These are phyloP conservation scores for Taphrina wiesneri DNA, from an alignment of 1,139 yeast genomes.

Conservation along the genomic window DNA sequence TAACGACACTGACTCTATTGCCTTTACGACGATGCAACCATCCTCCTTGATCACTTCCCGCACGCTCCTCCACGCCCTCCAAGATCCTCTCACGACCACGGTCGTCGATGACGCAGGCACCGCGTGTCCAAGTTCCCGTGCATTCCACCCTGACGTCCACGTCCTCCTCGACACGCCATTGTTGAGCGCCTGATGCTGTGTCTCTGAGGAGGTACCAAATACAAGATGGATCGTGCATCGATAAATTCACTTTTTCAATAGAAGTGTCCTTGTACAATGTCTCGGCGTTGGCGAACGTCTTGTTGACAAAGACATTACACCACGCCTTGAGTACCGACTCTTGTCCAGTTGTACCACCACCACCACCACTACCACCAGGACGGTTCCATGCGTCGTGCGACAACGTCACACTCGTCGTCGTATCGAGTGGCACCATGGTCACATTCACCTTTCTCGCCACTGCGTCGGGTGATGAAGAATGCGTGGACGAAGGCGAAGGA, in stretches of 20 bases:
- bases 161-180: constrained; percentile 43
- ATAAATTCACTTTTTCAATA: constrained; percentile 39
- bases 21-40: constrained; percentile 44
- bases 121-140: constrained; percentile 47
- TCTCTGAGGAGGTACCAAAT: constrained; percentile 40
- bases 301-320: constrained; percentile 46
- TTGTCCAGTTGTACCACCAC: constrained; percentile 38
- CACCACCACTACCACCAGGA: background rate
- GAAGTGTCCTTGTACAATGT: constrained; percentile 36
- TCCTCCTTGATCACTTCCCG: constrained; percentile 39
- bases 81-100: constrained; percentile 43
- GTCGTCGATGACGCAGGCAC: constrained; percentile 47
- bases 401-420: constrained; percentile 46
- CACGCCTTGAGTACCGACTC: constrained; percentile 44
- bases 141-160: constrained; percentile 50
- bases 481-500: constrained; percentile 42
- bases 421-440: constrained; percentile 48
- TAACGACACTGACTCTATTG: constrained; percentile 43
- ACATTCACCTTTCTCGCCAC: constrained; percentile 38
- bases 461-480: constrained; percentile 37
- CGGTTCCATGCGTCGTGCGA: constrained; percentile 37
- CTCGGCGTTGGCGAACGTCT: constrained; percentile 45
- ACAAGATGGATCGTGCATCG: constrained; percentile 48
- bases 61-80: constrained; percentile 30
- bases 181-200: too few species aligned